Evolutionary conservation across 495 filamentous ascomycete genomes (phyloP).

Genomic region (Penicillium waksmanii): DNA sequence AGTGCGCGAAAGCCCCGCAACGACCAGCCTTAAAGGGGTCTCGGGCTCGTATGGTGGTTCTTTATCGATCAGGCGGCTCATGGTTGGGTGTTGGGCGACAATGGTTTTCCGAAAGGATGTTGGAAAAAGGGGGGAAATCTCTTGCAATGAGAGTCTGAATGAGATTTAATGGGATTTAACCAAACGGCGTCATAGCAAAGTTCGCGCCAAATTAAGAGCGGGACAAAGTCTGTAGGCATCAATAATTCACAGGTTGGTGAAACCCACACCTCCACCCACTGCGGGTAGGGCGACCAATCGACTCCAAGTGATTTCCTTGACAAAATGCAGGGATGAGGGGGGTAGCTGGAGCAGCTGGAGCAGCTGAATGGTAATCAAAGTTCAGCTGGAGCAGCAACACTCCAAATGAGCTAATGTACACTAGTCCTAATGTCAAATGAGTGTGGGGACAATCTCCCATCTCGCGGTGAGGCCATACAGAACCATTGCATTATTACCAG

Average conservation of each 20-base stretch:
- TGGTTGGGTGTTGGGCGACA: background rate
- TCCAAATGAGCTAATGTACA: background rate
- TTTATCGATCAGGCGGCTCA: slow-evolving; percentile 4
- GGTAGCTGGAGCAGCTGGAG: background rate
- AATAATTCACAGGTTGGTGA: slow-evolving; percentile 4
- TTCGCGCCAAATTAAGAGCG: background rate
- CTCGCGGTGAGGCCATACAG: background rate
- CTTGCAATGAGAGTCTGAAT: background rate
- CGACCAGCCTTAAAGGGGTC: slow-evolving; percentile 8
- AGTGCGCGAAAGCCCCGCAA: slow-evolving; percentile 11
- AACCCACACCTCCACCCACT: background rate
- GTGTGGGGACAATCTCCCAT: background rate
- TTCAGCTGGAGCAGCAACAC: background rate
- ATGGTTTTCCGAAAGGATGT: background rate
- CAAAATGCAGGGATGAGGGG: background rate
- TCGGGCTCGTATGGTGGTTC: slow-evolving; percentile 7
- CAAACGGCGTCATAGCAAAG: background rate
- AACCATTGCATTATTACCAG: no score
- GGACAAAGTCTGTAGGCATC: slow-evolving; percentile 5
- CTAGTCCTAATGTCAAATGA: background rate
- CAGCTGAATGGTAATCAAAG: background rate
- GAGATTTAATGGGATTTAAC: background rate
- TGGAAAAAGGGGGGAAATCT: background rate
- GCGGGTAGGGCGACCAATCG: slow-evolving; percentile 9
- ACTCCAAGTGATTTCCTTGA: background rate